Evolutionary conservation across 202 grass and related monocot genomes (phyloP).

Genomic region (Carex sylvatica): DNA sequence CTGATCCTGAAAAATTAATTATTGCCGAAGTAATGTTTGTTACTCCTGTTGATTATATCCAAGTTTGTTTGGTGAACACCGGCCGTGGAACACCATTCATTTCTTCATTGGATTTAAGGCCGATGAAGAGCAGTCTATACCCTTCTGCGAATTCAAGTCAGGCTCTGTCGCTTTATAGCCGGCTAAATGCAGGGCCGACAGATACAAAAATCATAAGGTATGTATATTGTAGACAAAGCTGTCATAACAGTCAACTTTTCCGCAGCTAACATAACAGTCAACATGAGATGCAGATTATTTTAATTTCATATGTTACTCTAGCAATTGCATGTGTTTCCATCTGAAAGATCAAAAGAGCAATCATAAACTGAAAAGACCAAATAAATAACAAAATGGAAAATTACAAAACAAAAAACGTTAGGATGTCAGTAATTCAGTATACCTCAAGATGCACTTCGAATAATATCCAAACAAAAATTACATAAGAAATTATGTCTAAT

Average conservation of each 20-base stretch:
- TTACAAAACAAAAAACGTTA: neutral
- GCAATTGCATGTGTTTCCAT: neutral
- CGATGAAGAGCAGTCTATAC: slow-evolving; percentile 37
- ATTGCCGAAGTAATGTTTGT: slow-evolving; percentile 36
- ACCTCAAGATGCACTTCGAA: neutral
- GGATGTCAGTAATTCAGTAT: neutral
- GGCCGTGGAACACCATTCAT: slow-evolving; percentile 53
- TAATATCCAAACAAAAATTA: neutral
- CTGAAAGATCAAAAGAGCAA: neutral
- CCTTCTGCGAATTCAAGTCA: slow-evolving; percentile 39
- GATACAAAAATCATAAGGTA: slow-evolving; percentile 22
- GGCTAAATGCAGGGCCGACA: slow-evolving; percentile 12
- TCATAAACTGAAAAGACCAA: neutral
- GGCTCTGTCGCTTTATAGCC: slow-evolving; percentile 20
- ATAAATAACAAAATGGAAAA: neutral
- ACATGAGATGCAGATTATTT: neutral
- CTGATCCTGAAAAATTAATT: neutral
- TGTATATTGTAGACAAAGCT: neutral
- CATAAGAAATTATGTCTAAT: neutral
- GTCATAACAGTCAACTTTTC: neutral
- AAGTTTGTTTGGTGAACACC: slow-evolving; percentile 64
- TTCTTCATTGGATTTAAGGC: slow-evolving; percentile 59
- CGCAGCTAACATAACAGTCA: no score
- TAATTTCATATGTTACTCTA: neutral
- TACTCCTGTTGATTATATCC: slow-evolving; percentile 30